Conservation (phyloP, 2,329 filamentous ascomycete genomes). For the Xylaria sp. region DNA sequence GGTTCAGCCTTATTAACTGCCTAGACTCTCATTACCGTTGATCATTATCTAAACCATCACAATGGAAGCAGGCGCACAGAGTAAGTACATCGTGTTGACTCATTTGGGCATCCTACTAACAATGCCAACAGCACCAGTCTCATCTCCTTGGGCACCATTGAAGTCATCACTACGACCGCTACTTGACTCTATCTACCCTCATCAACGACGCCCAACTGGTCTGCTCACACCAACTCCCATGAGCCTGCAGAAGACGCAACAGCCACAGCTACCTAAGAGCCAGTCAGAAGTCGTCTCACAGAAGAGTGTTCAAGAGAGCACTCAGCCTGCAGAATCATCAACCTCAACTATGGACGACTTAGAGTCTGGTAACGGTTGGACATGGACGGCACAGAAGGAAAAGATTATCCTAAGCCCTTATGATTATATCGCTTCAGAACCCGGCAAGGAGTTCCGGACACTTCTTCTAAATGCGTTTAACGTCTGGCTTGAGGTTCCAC, state of each 20-base stretch:
- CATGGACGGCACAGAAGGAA: constrained; percentile 80
- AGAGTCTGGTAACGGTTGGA: constrained; percentile 59
- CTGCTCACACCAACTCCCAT: constrained; percentile 35
- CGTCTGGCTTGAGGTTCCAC: constrained; percentile 78
- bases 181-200: constrained; percentile 35
- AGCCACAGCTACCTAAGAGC: constrained; percentile 19
- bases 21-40: constrained; percentile 10
- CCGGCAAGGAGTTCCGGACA: constrained; percentile 85
- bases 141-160: constrained; percentile 36
- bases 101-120: constrained; percentile 18
- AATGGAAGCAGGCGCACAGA: constrained; percentile 32
- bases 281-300: constrained; percentile 5
- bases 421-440: constrained; percentile 81
- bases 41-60: constrained; percentile 7
- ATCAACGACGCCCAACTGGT: constrained; percentile 35
- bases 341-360: constrained; percentile 66
- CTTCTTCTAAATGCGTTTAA: constrained; percentile 86
- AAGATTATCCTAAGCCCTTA: constrained; percentile 81
- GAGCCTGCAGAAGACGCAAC: constrained; percentile 22
- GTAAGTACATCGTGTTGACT: constrained; percentile 15
- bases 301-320: constrained; percentile 18
- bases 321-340: constrained; percentile 52
- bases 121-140: constrained; percentile 21
- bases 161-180: constrained; percentile 35
- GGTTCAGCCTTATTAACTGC: constrained; percentile 14